phyloP scores from a whole-genome alignment of 345 rosid species.

The Orychophragmus violaceus region DNA sequence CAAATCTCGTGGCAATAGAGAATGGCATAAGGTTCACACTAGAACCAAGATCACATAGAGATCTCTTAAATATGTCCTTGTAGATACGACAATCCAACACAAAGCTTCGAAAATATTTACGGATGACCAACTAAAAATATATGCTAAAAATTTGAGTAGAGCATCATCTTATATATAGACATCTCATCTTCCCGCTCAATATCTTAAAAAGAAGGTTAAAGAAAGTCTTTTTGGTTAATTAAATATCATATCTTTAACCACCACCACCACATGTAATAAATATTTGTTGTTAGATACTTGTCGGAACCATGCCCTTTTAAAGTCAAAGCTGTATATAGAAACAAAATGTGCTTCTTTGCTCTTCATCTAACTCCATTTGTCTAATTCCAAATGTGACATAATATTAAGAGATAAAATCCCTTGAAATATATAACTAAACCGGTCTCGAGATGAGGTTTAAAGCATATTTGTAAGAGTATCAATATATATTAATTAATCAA shows the following conservation, averaged over 20 bases:
- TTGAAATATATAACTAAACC: neutral
- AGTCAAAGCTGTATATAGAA: constrained; percentile 2
- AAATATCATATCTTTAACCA: neutral
- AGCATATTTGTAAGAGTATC: constrained; percentile 25
- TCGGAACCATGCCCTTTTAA: constrained; percentile 5
- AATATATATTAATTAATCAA: neutral
- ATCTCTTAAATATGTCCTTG: no score
- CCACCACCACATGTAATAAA: constrained; percentile 8
- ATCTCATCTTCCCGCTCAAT: no score
- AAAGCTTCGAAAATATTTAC: no score
- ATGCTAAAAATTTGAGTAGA: no score
- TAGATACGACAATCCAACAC: no score
- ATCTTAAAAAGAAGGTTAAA: no score
- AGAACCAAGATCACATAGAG: no score
- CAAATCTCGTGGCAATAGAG: no score
- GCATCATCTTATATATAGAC: no score
- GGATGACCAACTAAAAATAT: no score
- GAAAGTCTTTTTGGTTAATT: neutral
- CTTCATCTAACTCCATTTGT: neutral
- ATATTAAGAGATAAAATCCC: neutral
- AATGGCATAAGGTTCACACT: no score
- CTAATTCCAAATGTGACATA: neutral
- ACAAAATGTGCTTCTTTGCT: neutral
- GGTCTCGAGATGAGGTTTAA: constrained; percentile 13
- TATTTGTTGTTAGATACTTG: constrained; percentile 16